Base-by-base conservation (phyloP, 2,329 filamentous ascomycete species). In the Ophiostoma novo-ulmi region DNA sequence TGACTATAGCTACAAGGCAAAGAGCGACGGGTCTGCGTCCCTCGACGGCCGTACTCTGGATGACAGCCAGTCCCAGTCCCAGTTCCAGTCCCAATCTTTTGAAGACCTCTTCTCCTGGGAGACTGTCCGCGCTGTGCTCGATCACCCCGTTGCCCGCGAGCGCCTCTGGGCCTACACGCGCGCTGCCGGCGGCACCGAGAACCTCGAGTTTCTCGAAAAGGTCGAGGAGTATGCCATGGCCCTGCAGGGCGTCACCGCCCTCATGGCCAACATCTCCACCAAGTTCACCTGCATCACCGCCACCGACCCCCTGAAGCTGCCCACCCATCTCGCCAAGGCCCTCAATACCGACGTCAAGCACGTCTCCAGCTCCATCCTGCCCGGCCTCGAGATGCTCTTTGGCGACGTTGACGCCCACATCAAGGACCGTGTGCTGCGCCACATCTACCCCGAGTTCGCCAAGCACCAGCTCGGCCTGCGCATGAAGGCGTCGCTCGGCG, bases 141-240 rank as follows among this genome's bases (percentile, higher is more conserved):
- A 81, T 72, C 82, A 85, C 72, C 81, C 82, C 0, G 78, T 78
- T 4, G 83, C 83, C 0, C 80, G 80, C 1, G 79, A 81, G 70
- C 80, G 82, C 41, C 76, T 88, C 26, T 79, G 81, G 70, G 80
- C 79, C 63, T 87, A 85, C 75, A 83, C 84, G n/a, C 80, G 82
- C 67, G 79, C 76, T 39, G 78, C 79, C 41, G 80, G 82, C 44
- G 81, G 80, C 70, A 82, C 80, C 1, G 81, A 85, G 69, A 83
- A 85, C 72, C 78, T 88, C 71, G 84, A 83, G 69, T 84, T 85
- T 72, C 75, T 85, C 38, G 76, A 80, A 26, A 83, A 82, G 79
- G 81, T 83, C 4, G 81, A 84, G 63, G 78, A 81, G 66, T 85
- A 84, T 73, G 78, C 79, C 69, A 77, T 77, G 8, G 77, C 80